Conservation (phyloP, 495 filamentous ascomycete species). For the Neurospora sp. region DNA sequence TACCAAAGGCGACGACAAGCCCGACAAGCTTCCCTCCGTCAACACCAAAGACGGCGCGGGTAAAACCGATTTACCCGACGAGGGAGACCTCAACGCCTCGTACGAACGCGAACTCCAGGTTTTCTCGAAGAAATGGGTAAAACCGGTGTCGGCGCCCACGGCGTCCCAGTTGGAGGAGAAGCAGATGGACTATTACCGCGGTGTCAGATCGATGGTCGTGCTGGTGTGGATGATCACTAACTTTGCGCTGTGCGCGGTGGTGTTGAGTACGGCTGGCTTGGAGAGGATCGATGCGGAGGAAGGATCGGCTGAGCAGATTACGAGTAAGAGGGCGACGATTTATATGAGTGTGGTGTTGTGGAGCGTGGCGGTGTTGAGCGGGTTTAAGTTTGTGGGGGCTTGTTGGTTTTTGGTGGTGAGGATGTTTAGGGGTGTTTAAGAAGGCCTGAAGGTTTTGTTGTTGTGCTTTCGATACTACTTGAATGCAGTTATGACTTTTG, state of each 20-base stretch:
- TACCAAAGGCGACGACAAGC: constrained; percentile 89
- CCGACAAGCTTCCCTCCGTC: constrained; percentile 70
- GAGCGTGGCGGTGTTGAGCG: constrained; percentile 77
- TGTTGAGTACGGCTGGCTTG: constrained; percentile 74
- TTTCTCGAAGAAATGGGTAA: constrained; percentile 58
- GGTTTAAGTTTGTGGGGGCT: constrained; percentile 84
- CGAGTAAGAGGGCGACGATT: constrained; percentile 48
- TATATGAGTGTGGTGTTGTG: constrained; percentile 90
- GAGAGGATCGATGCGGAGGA: constrained; percentile 46
- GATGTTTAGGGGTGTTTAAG: constrained; percentile 67
- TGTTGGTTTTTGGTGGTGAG: constrained; percentile 93
- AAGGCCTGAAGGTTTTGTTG: background rate
- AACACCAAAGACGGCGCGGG: constrained; percentile 88
- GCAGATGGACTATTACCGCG: constrained; percentile 98
- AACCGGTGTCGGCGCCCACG: constrained; percentile 52
- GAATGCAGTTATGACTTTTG: background rate
- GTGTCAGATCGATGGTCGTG: constrained; percentile 84
- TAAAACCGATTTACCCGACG: constrained; percentile 86
- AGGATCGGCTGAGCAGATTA: constrained; percentile 33
- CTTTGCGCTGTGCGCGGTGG: constrained; percentile 78
- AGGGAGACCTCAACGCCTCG: constrained; percentile 71
- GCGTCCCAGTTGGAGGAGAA: constrained; percentile 56
- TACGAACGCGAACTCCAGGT: constrained; percentile 77
- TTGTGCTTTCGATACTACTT: background rate
- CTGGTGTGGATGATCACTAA: constrained; percentile 96